Evolutionary conservation across 768 basidiomycete genomes (phyloP), one percentile per base, ranked within the genome.

Genomic region (Collybia mongolica): DNA sequence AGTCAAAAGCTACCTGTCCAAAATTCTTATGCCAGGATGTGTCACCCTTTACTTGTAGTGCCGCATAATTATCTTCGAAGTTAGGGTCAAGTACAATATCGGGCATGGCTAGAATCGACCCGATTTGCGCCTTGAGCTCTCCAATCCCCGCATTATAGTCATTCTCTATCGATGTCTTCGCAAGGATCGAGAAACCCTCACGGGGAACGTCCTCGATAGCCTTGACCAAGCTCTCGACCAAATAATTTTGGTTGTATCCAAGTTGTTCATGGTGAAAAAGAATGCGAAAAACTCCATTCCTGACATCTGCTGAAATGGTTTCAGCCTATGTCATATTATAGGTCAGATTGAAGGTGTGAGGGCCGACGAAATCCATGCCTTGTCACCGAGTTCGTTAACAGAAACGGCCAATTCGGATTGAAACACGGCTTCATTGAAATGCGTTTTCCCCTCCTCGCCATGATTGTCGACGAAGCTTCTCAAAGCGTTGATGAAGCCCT

Each of bases 271-370:
- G 56, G 26, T 63, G 48, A 62, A 74, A 72, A 38, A 75, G 63
- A 48, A 75, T 72, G 52, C 64, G 63, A 62, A 67, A 73, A 14
- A 70, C 66, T 11, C 71, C 72, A n/a, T 71, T 69, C 48, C 65
- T 66, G 52, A 75, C 60, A 19, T 71, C 71, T 22, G 64, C 60
- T 23, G 54, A 41, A 54, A 75, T 68, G 22, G 62, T 61, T 17
- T 56, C 56, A 12, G 61, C 70, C 62, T 71, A 57, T 32, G 11
- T 14, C 9, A 28, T 28, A 28, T 32, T 6, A 12, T 32, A 32
- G 14, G 32, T 32, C 14, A 32, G 32, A 14, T 9, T 32, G 11
- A 32, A 32, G 14, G 3, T 3, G 11, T 32, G 32, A 12, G 11
- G 14, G 32, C 11, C 14, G 32, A 12, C 11, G 11, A 32, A 3